These are phyloP conservation scores for Cutaneotrichosporon dermatis DNA, from an alignment of 1,284 basidiomycete genomes.

Conservation along the genomic window DNA sequence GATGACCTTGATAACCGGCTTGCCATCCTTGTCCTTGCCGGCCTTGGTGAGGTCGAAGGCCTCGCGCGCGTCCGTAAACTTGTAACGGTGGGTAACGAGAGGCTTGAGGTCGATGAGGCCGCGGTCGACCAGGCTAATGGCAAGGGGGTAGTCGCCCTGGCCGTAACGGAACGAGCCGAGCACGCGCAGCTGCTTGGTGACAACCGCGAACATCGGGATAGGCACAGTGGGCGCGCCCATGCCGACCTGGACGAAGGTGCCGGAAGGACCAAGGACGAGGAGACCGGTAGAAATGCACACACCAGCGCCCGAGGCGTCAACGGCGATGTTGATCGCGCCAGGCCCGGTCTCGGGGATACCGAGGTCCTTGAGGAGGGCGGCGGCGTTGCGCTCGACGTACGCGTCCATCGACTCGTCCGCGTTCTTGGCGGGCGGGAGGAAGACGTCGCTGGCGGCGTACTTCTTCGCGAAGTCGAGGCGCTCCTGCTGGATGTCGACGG, in stretches of 20 bases:
- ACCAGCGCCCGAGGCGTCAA: conserved; percentile 60
- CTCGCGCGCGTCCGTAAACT: conserved; percentile 52
- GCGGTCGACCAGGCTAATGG: conserved; percentile 55
- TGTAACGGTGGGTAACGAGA: conserved; percentile 58
- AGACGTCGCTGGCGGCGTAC: conserved; percentile 80
- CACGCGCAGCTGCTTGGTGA: conserved; percentile 45
- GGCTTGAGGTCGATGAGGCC: conserved; percentile 55
- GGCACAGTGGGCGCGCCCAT: conserved; percentile 42
- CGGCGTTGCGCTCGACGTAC: conserved; percentile 58
- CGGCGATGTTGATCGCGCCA: conserved; percentile 55
- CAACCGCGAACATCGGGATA: conserved; percentile 42
- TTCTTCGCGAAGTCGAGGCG: conserved; percentile 83
- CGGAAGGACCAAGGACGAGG: conserved; percentile 62
- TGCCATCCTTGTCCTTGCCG: conserved; percentile 66
- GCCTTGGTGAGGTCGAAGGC: conserved; percentile 55
- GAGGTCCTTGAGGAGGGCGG: conserved; percentile 48
- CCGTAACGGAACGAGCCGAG: conserved; percentile 50
- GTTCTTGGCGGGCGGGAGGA: conserved; percentile 60
- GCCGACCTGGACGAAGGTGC: conserved; percentile 48
- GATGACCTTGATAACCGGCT: conserved; percentile 48
- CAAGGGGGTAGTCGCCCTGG: conserved; percentile 50
- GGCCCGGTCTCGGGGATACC: conserved; percentile 51
- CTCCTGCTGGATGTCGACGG: conserved; percentile 71
- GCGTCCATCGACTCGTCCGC: conserved; percentile 63
- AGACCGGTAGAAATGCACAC: conserved; percentile 59